Base-by-base conservation (phyloP, 345 rosid genomes). In the Mercurialis annua region DNA sequence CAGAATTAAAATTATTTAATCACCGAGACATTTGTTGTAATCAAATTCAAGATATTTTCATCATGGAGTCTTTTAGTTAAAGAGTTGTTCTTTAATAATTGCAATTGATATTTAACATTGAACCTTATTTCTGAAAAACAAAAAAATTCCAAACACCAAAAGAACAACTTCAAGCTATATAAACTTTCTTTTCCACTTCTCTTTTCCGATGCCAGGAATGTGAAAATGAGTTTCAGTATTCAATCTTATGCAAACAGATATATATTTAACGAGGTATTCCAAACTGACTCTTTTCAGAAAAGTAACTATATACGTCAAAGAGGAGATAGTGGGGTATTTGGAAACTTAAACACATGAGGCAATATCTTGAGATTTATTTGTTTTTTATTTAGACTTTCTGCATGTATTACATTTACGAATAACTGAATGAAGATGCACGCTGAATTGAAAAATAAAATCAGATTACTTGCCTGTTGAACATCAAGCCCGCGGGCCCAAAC, bases 401-500 rank as follows among this genome's bases (percentile, higher is more conserved):
- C 7, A 10, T 38, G n/a, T 1, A 27, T 11, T 10, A 8, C 26
- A 59, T 33, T 11, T 10, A 8, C 26, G 52, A 29, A 44, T n/a
- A 34, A 33, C n/a, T 33, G 26, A 64, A 20, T 24, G 6, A 61
- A n/a, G 10, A 59, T 8, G 51, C 10, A 59, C 11, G 51, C 10
- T 11, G 14, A 15, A 26, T n/a, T n/a, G 23, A 7, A 11, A 10
- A 56, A 27, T 33, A 43, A n/a, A 48, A 31, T 54, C 1, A 33
- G 34, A 11, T 63, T 16, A 74, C 89, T 81, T 76, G 76, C 99
- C 87, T 94, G 98, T 53, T 94, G 90, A 73, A 94, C 99, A 81
- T 94, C 99, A 66, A 94, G 87, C 1, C 98, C 96, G 33, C 98
- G 87, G 17, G 99, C 99, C 97, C 96, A 91, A 64, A 92, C 96